Conservation (phyloP, 371 early-diverging fungal species). For the Coemansia sp. region DNA sequence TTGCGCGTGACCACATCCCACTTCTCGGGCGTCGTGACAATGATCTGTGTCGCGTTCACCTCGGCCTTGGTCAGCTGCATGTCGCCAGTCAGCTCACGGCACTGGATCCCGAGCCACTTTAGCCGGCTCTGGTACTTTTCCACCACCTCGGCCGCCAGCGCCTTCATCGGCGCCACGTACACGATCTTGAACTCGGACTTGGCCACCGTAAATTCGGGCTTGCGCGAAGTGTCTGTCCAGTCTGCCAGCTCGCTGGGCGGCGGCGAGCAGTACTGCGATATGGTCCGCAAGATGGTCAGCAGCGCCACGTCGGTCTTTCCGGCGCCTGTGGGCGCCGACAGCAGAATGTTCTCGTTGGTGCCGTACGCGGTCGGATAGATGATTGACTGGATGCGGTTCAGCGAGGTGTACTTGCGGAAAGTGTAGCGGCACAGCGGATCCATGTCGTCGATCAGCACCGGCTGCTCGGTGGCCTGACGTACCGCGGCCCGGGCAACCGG, state of each 20-base stretch:
- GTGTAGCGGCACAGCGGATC: constrained; percentile 73
- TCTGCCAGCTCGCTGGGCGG: constrained; percentile 19
- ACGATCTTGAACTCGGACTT: constrained; percentile 92
- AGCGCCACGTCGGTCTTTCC: constrained; percentile 99
- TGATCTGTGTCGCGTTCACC: constrained; percentile 88
- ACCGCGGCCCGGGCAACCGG: constrained; percentile 69
- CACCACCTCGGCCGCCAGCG: constrained; percentile 97
- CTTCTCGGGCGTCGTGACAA: constrained; percentile 99
- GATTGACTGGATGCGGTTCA: constrained; percentile 94
- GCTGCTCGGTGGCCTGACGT: constrained; percentile 57
- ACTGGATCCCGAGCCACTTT: constrained; percentile 78
- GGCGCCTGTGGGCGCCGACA: constrained; percentile 99
- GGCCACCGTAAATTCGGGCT: constrained; percentile 58
- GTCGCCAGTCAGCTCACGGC: constrained; percentile 95
- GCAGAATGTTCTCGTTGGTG: constrained; percentile 96
- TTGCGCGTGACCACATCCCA: constrained; percentile 99
- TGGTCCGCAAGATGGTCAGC: constrained; percentile 81
- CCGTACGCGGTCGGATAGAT: constrained; percentile 91
- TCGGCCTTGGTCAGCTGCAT: constrained; percentile 95
- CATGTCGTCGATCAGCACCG: constrained; percentile 65
- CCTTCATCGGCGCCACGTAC: constrained; percentile 99
- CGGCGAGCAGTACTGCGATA: constrained; percentile 67
- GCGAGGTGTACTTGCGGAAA: constrained; percentile 81
- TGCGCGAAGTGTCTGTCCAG: constrained; percentile 14
- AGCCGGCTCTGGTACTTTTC: constrained; percentile 88